Conservation (phyloP, 495 filamentous ascomycete species). For the Trichoderma gamsii region DNA sequence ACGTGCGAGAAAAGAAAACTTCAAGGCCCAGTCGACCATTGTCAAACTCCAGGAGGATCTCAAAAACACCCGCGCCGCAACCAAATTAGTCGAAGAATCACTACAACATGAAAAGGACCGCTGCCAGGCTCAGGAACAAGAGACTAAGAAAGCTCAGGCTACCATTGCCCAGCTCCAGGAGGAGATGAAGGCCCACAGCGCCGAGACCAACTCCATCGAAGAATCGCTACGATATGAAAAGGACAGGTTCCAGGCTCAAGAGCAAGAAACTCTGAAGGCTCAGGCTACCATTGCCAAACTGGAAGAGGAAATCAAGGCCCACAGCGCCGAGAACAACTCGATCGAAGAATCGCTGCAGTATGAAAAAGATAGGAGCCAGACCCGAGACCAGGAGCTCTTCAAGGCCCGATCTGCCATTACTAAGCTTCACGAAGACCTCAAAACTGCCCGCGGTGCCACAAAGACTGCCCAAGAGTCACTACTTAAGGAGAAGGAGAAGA, state of each 20-base stretch:
- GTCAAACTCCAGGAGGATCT: constrained; percentile 81
- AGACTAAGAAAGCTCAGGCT: constrained; percentile 69
- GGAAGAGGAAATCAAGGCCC: constrained; percentile 64
- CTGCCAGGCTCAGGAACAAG: constrained; percentile 57
- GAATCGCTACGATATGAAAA: constrained; percentile 42
- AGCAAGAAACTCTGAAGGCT: constrained; percentile 72
- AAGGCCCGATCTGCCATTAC: too few relatives aligned
- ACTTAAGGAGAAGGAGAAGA: constrained; percentile 42
- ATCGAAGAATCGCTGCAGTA: constrained; percentile 50
- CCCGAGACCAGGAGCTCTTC: neutral
- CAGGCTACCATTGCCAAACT: constrained; percentile 66
- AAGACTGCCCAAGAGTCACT: constrained; percentile 20
- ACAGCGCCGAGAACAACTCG: constrained; percentile 55
- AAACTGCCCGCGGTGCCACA: too few relatives aligned
- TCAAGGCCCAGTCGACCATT: constrained; percentile 68
- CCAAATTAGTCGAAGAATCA: constrained; percentile 33
- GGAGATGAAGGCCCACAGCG: constrained; percentile 65
- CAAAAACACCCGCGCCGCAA: constrained; percentile 55
- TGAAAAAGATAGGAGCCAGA: neutral
- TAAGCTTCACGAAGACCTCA: too few relatives aligned
- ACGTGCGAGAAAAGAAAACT: constrained; percentile 75
- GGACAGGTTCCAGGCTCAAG: constrained; percentile 44
- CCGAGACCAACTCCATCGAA: constrained; percentile 36
- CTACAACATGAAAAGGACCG: constrained; percentile 44
- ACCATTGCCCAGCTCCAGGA: constrained; percentile 73